phyloP scores from a whole-genome alignment of 805 yeast genomes.

The Candida boidinii region DNA sequence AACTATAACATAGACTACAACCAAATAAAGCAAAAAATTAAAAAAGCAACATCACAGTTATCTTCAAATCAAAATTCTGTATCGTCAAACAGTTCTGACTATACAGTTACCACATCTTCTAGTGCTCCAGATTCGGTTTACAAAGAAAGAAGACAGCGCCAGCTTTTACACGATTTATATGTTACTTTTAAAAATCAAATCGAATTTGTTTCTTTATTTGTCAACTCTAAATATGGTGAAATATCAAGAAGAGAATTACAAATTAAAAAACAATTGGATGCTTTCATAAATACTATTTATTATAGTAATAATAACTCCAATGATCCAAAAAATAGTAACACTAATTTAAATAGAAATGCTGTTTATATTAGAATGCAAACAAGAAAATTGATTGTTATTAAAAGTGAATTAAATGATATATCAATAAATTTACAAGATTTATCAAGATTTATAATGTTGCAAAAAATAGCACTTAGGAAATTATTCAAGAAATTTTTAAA shows the following conservation, averaged over 20 bases:
- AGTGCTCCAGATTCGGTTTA: not conserved
- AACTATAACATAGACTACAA: conserved; percentile 78
- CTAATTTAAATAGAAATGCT: conserved; percentile 2
- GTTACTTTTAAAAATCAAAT: conserved; percentile 48
- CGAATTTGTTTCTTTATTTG: conserved; percentile 52
- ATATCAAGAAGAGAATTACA: conserved; percentile 38
- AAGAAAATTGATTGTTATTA: conserved; percentile 16
- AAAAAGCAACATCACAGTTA: conserved; percentile 38
- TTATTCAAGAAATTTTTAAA: conserved; percentile 61
- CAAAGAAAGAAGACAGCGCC: conserved; percentile 13
- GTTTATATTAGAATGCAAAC: conserved; percentile 12
- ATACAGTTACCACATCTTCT: conserved; percentile 3
- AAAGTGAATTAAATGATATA: conserved; percentile 31
- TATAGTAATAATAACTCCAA: not conserved
- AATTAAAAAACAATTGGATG: conserved; percentile 16
- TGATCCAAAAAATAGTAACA: not conserved
- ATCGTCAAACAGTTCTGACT: conserved; percentile 8
- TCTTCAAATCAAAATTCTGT: conserved; percentile 4
- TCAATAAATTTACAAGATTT: conserved; percentile 52
- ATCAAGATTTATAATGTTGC: conserved; percentile 63
- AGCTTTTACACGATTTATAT: conserved; percentile 25
- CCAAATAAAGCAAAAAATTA: conserved; percentile 59
- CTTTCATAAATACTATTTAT: conserved; percentile 15
- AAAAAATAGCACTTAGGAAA: conserved; percentile 65
- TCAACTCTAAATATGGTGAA: conserved; percentile 62